phyloP scores from a whole-genome alignment of 2,329 filamentous ascomycete species.

The Colletotrichum sp. region DNA sequence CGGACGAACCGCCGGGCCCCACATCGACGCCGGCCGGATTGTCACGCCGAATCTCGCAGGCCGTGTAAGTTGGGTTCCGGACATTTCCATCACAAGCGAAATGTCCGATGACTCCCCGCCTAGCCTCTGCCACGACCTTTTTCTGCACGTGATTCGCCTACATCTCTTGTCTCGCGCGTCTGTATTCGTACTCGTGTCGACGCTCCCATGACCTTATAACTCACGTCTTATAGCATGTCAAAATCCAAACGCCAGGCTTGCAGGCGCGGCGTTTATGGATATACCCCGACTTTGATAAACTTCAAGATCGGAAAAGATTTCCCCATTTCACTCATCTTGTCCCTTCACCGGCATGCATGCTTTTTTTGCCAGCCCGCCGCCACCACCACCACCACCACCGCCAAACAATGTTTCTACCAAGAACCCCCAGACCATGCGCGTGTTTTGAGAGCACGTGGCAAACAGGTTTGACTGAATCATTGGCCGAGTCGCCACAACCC shows the following conservation, averaged over 20 bases:
- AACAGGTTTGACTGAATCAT: neutral
- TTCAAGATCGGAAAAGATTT: neutral
- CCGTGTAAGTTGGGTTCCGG: neutral
- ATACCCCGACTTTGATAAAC: neutral
- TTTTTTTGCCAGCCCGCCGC: neutral
- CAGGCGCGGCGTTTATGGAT: neutral
- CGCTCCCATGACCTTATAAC: neutral
- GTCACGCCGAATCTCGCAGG: neutral
- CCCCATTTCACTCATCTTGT: neutral
- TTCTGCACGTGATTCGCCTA: neutral
- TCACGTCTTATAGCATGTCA: neutral
- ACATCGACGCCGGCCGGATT: neutral
- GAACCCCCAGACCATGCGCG: neutral
- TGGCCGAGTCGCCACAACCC: neutral
- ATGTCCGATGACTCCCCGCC: neutral
- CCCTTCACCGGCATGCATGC: neutral
- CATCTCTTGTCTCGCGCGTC: neutral
- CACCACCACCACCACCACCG: neutral
- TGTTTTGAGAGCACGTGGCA: neutral
- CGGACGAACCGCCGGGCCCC: neutral
- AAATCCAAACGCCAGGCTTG: neutral
- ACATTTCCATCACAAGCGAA: neutral
- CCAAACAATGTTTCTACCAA: neutral
- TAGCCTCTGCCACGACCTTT: neutral
- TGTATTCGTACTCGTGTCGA: neutral